Evolutionary conservation across 2,329 filamentous ascomycete genomes (phyloP), one percentile per base, ranked within the genome.

Genomic region (Colletotrichum aenigma): DNA sequence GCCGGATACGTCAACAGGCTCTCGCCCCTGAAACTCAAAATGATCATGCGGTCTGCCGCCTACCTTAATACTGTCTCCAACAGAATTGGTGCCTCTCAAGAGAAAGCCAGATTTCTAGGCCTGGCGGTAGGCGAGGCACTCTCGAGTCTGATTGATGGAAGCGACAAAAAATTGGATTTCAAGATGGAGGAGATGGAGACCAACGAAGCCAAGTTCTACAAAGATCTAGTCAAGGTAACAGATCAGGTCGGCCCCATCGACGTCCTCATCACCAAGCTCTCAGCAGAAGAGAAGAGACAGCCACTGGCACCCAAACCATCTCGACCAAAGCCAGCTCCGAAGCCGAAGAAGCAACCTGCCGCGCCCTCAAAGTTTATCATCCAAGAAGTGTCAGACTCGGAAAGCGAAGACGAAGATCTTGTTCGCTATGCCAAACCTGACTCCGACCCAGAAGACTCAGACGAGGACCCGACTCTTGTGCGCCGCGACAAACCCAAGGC

Each of bases 401-500:
- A 91, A 2, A 89, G 88, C 10, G 92, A 93, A 61, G 90, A 92
- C 36, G 91, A 93, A 18, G 94, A 94, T 75, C 87, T 98, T 2
- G 87, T 92, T 4, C 91, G 95, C 1, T 98, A 98, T 79, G 91
- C 91, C 16, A 98, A 98, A 82, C 95, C 95, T 1, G 95, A 95
- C 80, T 96, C 94, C 3, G 97, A 99, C 79, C 90, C 92, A 0
- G 95, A 97, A 81, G 97, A 99, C 81, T 96, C 95, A 0, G 96
- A 98, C 73, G 96, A 98, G 48, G 97, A 99, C 79, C 93, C 97
- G 7, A 98, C 96, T 0, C 87, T 98, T 21, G 90, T 98, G 64
- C 93, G 94, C 73, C 91, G 96, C 16, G 93, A 97, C 83, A 98
- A 97, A 79, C 91, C 94, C 26, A 94, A 91, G 74, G 91, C 95